These are phyloP conservation scores for Diaporthe eres DNA, from an alignment of 2,329 filamentous ascomycete species.

Conservation along the genomic window DNA sequence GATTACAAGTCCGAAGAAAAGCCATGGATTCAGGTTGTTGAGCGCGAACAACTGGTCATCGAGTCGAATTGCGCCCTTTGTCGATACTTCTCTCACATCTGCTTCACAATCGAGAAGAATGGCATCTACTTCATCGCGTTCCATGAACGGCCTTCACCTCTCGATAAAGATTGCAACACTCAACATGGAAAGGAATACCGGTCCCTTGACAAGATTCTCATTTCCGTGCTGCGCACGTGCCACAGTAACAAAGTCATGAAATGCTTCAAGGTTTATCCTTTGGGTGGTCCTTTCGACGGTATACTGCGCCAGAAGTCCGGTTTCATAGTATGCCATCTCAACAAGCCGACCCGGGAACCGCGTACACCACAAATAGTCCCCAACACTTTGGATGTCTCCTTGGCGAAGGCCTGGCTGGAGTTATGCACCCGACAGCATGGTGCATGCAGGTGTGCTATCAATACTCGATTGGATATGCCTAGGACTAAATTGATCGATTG, in stretches of 20 bases:
- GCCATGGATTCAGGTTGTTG: neutral
- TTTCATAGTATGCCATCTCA: neutral
- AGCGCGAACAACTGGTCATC: conserved; percentile 1
- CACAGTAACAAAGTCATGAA: neutral
- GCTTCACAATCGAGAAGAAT: neutral
- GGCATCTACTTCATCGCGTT: neutral
- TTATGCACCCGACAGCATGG: neutral
- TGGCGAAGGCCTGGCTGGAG: neutral
- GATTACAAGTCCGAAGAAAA: neutral
- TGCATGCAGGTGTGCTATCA: neutral
- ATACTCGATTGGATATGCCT: neutral
- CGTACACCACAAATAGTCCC: neutral
- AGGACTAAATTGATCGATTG: neutral
- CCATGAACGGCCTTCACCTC: neutral
- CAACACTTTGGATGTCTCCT: neutral
- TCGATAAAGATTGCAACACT: neutral
- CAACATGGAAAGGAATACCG: neutral
- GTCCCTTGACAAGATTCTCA: neutral
- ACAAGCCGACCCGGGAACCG: neutral
- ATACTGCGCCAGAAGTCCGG: neutral
- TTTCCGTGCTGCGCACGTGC: neutral
- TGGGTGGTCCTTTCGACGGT: neutral
- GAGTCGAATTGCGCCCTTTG: neutral
- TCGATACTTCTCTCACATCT: neutral
- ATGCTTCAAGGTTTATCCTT: neutral